These are phyloP conservation scores for Neltuma alba DNA, from an alignment of 306 rosid genomes.

Conservation along the genomic window DNA sequence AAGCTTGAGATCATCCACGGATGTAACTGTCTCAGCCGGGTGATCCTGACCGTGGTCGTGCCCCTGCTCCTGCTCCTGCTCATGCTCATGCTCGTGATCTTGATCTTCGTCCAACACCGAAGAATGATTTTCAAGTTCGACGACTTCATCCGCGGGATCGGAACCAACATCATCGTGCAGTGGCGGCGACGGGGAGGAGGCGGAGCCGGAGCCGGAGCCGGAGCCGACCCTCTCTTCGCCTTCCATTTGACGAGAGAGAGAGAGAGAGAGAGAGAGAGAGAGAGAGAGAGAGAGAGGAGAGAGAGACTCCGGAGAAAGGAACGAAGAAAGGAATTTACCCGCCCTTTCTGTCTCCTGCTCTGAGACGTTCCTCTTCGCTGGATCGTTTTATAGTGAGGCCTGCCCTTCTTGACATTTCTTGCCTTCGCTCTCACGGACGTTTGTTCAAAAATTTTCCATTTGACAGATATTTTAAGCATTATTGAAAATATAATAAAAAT, in stretches of 20 bases:
- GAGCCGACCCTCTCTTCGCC: conserved; percentile 52
- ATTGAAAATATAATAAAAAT: too few species aligned
- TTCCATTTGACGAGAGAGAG: conserved; percentile 59
- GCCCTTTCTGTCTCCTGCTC: conserved; percentile 14
- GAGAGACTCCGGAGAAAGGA: background rate
- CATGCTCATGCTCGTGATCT: conserved; percentile 35
- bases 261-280: too few species aligned
- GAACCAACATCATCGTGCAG: conserved; percentile 19
- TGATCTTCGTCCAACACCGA: conserved; percentile 63
- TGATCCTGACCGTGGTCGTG: conserved; percentile 40
- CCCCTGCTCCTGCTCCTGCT: background rate
- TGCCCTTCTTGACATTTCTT: background rate
- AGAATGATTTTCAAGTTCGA: conserved; percentile 49
- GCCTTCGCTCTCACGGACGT: background rate
- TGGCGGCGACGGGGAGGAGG: conserved; percentile 38
- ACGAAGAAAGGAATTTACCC: background rate
- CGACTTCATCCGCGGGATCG: conserved; percentile 44
- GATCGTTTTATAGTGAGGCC: background rate
- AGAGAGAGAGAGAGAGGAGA: background rate
- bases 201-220: background rate
- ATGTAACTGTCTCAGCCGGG: conserved; percentile 44
- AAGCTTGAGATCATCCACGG: conserved; percentile 78
- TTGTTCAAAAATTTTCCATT: background rate
- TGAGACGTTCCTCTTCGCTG: background rate
- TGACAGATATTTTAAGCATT: too few species aligned